Conservation (phyloP, 345 rosid species). For the Eucalyptus tenuipes region DNA sequence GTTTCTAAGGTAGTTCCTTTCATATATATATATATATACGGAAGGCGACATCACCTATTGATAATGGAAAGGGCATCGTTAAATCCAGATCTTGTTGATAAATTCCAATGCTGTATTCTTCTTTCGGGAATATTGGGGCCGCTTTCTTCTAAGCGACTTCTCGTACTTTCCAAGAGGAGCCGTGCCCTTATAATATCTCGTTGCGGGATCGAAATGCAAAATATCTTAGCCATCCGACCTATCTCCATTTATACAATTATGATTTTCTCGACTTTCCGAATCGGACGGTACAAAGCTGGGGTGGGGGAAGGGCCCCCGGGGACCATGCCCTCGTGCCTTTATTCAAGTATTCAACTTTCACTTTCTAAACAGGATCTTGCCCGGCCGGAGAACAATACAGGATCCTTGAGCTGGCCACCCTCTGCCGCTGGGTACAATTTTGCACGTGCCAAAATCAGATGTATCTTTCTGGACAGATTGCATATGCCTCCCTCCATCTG, state of each 20-base stretch:
- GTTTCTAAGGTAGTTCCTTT: neutral
- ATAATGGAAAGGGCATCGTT: neutral
- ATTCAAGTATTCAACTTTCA: neutral
- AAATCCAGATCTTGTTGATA: neutral
- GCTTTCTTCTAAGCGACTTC: neutral
- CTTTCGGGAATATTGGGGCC: neutral
- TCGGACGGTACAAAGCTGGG: neutral
- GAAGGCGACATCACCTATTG: neutral
- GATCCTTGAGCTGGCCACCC: neutral
- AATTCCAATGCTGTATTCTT: neutral
- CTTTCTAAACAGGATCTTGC: neutral
- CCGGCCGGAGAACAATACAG: neutral
- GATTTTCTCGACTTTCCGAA: neutral
- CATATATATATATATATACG: too few species aligned
- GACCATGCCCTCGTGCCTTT: neutral
- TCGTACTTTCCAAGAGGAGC: fast-evolving
- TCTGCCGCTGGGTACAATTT: neutral
- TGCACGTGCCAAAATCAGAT: neutral
- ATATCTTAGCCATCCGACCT: neutral
- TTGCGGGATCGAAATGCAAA: neutral
- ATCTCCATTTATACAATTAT: neutral
- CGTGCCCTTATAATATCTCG: neutral
- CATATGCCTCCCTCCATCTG: neutral
- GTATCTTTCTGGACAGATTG: neutral
- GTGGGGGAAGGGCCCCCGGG: neutral